These are phyloP conservation scores for Astrothelium subdiscretum DNA, from an alignment of 495 filamentous ascomycete species.

Conservation along the genomic window DNA sequence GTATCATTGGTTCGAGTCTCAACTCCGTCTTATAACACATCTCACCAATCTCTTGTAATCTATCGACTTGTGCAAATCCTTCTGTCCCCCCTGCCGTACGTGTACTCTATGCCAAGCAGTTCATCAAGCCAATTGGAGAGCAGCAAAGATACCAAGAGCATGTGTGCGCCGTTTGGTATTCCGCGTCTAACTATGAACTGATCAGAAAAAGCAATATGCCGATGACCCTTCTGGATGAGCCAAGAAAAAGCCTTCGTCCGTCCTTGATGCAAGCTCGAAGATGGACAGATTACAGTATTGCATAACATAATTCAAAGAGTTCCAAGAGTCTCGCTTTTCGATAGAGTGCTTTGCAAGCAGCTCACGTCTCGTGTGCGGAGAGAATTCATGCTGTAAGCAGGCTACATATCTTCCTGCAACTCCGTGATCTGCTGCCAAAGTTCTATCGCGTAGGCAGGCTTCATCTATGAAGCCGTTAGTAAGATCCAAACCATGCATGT, in stretches of 20 bases:
- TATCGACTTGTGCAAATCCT: background rate
- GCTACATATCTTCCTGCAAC: slow-evolving; percentile 23
- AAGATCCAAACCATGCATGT: background rate
- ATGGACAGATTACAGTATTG: too few species aligned
- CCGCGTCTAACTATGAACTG: background rate
- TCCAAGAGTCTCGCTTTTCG: too few species aligned
- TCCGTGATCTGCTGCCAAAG: slow-evolving; percentile 19
- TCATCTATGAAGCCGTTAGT: slow-evolving; percentile 14
- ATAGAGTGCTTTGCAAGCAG: too few species aligned
- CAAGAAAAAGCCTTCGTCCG: too few species aligned
- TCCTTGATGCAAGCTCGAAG: too few species aligned
- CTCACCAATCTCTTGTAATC: background rate
- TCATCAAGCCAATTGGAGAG: background rate
- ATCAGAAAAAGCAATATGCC: too few species aligned
- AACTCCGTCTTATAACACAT: background rate
- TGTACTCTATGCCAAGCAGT: background rate
- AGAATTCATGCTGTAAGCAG: too few species aligned
- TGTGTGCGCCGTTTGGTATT: background rate
- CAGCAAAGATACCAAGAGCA: background rate
- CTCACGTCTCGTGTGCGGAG: too few species aligned
- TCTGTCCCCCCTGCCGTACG: too few species aligned
- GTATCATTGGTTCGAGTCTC: background rate
- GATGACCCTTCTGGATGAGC: too few species aligned
- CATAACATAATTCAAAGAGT: too few species aligned
- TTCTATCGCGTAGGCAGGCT: slow-evolving; percentile 14